These are phyloP conservation scores for Clitocybe nebularis DNA, from an alignment of 1,284 basidiomycete species.

Conservation along the genomic window DNA sequence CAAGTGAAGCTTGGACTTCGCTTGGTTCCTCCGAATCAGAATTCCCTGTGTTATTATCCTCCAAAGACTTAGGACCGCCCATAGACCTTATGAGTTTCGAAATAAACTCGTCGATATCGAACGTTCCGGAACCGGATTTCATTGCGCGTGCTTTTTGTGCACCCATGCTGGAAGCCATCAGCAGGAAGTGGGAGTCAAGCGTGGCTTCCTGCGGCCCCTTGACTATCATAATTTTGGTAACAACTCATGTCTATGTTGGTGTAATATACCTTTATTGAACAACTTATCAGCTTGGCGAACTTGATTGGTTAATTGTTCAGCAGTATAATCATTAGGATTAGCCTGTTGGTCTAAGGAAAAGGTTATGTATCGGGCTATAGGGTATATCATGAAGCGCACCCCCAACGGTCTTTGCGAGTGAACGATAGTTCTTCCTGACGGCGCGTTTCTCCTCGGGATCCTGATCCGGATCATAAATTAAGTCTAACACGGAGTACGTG, in stretches of 20 bases:
- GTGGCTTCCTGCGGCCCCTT: conserved; percentile 78
- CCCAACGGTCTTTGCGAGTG: conserved; percentile 58
- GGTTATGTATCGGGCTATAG: not conserved
- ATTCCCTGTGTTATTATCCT: conserved; percentile 38
- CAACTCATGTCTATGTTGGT: too few relatives aligned
- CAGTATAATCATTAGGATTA: conserved; percentile 53
- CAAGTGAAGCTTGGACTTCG: conserved; percentile 40
- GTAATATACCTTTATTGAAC: conserved; percentile 59
- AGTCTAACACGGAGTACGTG: conserved; percentile 18
- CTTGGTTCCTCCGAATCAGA: conserved; percentile 46
- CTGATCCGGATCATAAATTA: conserved; percentile 75
- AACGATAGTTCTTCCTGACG: conserved; percentile 66
- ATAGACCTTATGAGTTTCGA: conserved; percentile 66
- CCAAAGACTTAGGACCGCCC: conserved; percentile 55
- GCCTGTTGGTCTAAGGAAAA: conserved; percentile 37
- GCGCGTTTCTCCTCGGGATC: conserved; percentile 70
- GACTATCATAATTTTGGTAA: conserved; percentile 43
- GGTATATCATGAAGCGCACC: conserved; percentile 34
- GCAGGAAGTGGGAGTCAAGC: conserved; percentile 70
- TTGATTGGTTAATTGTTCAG: conserved; percentile 51
- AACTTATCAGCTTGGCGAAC: conserved; percentile 54
- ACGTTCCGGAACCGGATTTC: conserved; percentile 77
- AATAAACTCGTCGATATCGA: conserved; percentile 84
- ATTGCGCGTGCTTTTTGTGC: conserved; percentile 82
- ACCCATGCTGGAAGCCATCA: conserved; percentile 64